Base-by-base conservation (phyloP, 139 green algal species). In the Chlorella sorokiniana region DNA sequence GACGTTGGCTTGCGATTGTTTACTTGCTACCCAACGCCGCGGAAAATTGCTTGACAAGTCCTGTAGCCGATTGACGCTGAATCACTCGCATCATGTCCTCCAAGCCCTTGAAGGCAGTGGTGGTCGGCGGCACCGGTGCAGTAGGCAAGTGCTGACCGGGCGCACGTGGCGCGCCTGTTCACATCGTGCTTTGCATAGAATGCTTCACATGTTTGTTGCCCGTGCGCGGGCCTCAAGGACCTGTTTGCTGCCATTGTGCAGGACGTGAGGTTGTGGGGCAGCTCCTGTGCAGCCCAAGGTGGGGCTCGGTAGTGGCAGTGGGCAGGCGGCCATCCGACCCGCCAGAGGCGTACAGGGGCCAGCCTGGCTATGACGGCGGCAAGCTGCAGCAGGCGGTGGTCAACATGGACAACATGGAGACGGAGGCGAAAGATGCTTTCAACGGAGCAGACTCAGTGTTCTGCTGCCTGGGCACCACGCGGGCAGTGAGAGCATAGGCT, bases 391-490 rank as follows among this genome's bases (percentile, higher is more conserved):
- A 86, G 72, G 51, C 56, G 14, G 78, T 72, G 22, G 62, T 93
- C 0, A 72, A 90, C 54, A 91, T 89, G 82, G 86, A 90, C 38
- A 80, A 84, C 1, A 35, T 89, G 33, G 64, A 89, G 45, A 23
- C 51, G 31, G 82, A 90, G 52, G 86, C 38, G 0, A 63, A 42
- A 1, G n/a, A 31, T 22, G 86, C 84, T 0, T 85, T 93, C 51
- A 27, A 40, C 0, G 83, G 84, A 8, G 89, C 86, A 0, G 78
- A 90, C 79, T 70, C 83, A 0, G 84, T 90, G 0, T 94, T 94
- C 70, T 92, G 88, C 69, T 79, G 82, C 4, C 81, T 94, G 35
- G 90, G 90, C 56, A 94, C 90, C 27, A 93, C 89, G 7, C 82
- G 90, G 10, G 81, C 77, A 45, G 89, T 89, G 45, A 1, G 83